Percentiles rank a stretch among this genome's conserved stretches.
These are phyloP conservation scores for Candida chauliodis DNA, from an alignment of 805 yeast genomes.

Conservation along the genomic window DNA sequence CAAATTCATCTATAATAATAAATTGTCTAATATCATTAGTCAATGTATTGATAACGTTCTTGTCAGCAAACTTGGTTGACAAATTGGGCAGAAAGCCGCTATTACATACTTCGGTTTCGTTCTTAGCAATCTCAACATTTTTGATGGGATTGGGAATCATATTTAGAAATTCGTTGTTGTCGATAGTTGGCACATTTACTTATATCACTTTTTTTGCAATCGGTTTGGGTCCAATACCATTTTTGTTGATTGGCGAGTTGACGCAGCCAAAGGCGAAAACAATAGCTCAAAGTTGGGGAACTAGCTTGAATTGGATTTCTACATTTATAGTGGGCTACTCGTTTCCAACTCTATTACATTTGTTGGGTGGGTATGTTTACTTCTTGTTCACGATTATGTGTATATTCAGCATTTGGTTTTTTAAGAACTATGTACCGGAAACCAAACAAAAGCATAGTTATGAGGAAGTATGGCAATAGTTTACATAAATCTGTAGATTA, in stretches of 20 bases:
- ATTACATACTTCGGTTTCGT: slow-evolving; percentile 55
- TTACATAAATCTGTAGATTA: too few species aligned
- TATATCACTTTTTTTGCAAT: slow-evolving; percentile 85
- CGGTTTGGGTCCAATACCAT: slow-evolving; percentile 96
- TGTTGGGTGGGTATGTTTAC: slow-evolving; percentile 77
- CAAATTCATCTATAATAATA: slow-evolving; percentile 64
- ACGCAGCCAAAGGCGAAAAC: slow-evolving; percentile 78
- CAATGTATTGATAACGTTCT: slow-evolving; percentile 70
- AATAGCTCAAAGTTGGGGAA: slow-evolving; percentile 90
- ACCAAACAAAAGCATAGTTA: slow-evolving; percentile 64
- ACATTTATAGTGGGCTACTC: slow-evolving; percentile 77
- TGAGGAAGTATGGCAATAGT: slow-evolving; percentile 77
- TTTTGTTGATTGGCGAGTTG: slow-evolving; percentile 82
- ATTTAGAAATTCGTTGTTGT: slow-evolving; percentile 39
- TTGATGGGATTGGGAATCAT: slow-evolving; percentile 67
- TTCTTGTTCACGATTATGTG: slow-evolving; percentile 64
- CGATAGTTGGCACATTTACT: slow-evolving; percentile 61
- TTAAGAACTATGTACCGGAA: slow-evolving; percentile 59
- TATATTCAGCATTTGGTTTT: slow-evolving; percentile 45
- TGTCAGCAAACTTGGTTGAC: slow-evolving; percentile 76
- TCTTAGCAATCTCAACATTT: slow-evolving; percentile 66
- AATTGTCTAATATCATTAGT: slow-evolving; percentile 74
- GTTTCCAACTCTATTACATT: slow-evolving; percentile 69
- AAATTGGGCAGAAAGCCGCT: slow-evolving; percentile 63
- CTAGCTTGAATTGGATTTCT: slow-evolving; percentile 86